Evolutionary conservation across 345 rosid species (phyloP).

Genomic region (Ricinus communis): DNA sequence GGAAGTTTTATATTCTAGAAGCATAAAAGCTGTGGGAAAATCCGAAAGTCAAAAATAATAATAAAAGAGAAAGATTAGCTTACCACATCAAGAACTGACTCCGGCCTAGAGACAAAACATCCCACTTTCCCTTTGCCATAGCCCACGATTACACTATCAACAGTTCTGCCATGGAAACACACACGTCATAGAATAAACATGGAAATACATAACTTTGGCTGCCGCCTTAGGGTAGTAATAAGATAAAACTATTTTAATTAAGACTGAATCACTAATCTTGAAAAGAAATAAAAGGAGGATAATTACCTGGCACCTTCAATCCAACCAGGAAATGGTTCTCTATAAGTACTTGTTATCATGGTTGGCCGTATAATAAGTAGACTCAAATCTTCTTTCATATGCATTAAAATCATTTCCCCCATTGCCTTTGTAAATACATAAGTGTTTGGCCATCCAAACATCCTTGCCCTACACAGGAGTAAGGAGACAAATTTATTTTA

Average conservation of each 20-base stretch:
- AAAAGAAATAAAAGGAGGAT: too few relatives aligned
- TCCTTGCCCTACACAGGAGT: too few relatives aligned
- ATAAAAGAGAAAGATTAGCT: slow-evolving; percentile 1
- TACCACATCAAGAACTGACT: slow-evolving; percentile 12
- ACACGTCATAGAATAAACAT: too few relatives aligned
- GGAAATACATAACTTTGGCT: too few relatives aligned
- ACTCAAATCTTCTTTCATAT: slow-evolving; percentile 12
- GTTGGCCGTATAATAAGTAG: slow-evolving; percentile 18
- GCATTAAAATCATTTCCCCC: slow-evolving; percentile 19
- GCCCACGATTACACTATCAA: slow-evolving; percentile 15
- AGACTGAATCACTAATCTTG: too few relatives aligned
- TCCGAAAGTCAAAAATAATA: neutral
- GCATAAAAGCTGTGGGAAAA: neutral
- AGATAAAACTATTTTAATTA: too few relatives aligned
- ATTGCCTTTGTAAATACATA: slow-evolving; percentile 30
- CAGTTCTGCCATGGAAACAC: neutral
- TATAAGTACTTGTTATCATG: slow-evolving; percentile 17
- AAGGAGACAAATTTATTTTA: too few relatives aligned
- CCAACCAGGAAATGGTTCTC: slow-evolving; percentile 31
- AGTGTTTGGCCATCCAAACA: slow-evolving; percentile 25
- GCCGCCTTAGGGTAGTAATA: too few relatives aligned
- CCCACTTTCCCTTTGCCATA: slow-evolving; percentile 21
- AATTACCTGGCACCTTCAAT: slow-evolving; percentile 23
- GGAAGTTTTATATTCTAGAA: too few relatives aligned
- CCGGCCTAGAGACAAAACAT: slow-evolving; percentile 1